Evolutionary conservation across 148 eudicot species (phyloP).

Genomic region (Spergularia marina): DNA sequence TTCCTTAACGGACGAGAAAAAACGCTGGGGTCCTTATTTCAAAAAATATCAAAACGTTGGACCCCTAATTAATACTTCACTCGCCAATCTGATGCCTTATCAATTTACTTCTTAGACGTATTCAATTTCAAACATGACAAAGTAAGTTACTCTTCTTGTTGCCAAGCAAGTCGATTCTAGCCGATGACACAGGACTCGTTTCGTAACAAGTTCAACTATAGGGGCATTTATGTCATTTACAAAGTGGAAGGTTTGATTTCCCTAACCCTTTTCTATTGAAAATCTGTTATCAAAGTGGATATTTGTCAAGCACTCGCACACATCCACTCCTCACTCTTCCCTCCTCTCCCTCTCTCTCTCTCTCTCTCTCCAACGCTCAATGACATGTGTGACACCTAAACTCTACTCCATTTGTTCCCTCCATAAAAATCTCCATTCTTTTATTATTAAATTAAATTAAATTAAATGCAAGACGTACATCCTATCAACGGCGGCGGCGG

Average conservation of each 20-base stretch:
- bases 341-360: background rate
- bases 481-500: background rate
- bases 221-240: background rate
- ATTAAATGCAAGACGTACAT: conserved; percentile 23
- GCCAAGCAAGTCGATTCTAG: no score
- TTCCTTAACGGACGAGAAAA: no score
- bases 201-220: background rate
- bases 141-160: no score
- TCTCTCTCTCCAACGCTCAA: background rate
- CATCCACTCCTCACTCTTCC: conserved; percentile 11
- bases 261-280: background rate
- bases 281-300: conserved; percentile 6
- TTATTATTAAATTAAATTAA: no score
- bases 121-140: no score
- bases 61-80: no score
- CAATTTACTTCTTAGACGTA: no score
- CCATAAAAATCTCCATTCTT: background rate
- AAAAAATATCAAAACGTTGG: no score
- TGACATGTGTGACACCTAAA: background rate
- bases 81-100: no score
- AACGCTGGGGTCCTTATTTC: no score
- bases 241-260: background rate
- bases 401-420: background rate
- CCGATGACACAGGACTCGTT: no score
- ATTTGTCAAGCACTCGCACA: conserved; percentile 4